A percentile compares a stretch with the other conserved stretches of the same genome.
phyloP scores from a whole-genome alignment of 2,329 filamentous ascomycete species.

The Penicillium sclerotigenum region DNA sequence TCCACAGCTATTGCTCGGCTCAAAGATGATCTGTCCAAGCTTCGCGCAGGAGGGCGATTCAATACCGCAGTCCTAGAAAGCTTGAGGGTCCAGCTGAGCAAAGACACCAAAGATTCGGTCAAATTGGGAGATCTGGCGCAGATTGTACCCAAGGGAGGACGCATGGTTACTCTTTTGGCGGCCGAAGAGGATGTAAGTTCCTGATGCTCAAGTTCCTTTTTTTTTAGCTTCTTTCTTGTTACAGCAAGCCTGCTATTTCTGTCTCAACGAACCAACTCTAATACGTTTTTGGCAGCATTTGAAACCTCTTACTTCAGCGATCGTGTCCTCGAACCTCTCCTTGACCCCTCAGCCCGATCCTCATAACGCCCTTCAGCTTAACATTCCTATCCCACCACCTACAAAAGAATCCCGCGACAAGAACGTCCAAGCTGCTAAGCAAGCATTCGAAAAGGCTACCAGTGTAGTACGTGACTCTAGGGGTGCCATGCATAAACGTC shows the following conservation, averaged over 20 bases:
- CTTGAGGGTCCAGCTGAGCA: conserved; percentile 57
- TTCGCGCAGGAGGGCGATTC: conserved; percentile 60
- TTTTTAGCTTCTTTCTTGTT: not conserved
- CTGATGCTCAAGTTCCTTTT: not conserved
- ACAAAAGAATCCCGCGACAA: conserved; percentile 47
- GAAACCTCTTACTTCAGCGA: conserved; percentile 45
- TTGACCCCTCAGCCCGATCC: conserved; percentile 44
- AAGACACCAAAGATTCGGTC: conserved; percentile 51
- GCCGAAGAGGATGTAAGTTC: conserved; percentile 60
- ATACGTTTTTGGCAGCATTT: conserved; percentile 34
- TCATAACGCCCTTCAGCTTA: conserved; percentile 45
- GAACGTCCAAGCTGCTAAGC: conserved; percentile 40
- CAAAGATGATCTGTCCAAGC: conserved; percentile 59
- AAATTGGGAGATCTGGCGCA: conserved; percentile 63
- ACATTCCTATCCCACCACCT: conserved; percentile 46
- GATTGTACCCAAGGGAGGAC: conserved; percentile 62
- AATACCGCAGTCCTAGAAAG: conserved; percentile 61
- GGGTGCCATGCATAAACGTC: conserved; percentile 44
- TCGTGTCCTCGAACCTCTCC: conserved; percentile 43
- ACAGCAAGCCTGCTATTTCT: not conserved
- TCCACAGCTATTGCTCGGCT: conserved; percentile 54
- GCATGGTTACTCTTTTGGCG: conserved; percentile 60
- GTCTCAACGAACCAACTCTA: not conserved
- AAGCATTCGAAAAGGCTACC: conserved; percentile 44
- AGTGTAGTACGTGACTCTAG: conserved; percentile 43